Base-by-base conservation (phyloP, 495 filamentous ascomycete genomes). In the Lophiostoma macrostomum region DNA sequence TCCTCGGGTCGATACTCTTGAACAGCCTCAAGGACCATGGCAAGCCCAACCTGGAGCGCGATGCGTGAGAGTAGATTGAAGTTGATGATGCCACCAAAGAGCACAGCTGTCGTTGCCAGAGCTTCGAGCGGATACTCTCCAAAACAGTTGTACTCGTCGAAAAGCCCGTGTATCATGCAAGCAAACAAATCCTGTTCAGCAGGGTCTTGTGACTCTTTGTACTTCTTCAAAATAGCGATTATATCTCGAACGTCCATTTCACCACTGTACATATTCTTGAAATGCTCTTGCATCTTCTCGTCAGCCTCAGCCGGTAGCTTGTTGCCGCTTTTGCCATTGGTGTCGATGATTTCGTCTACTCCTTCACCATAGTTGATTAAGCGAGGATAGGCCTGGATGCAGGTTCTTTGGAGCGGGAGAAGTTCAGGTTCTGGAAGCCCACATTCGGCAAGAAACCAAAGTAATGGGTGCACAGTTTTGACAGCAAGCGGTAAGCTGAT, bases 91-190 rank as follows among this genome's bases (percentile, higher is more conserved):
- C 91, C 91, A 38, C 93, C 93, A 67, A 99, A 99, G 50, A 99
- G 79, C 18, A 96, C 90, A 4, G 93, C 91, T 1, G 93, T 97
- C 11, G 90, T 96, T 5, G 90, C 91, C 47, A 99, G 72, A 27
- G 93, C 93, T 58, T 93, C 91, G 4, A 95, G 76, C 3, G 94
- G 94, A 66, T 99, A 99, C 60, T 91, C 88, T 34, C 84, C 78
- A 65, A 95, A 99, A 67, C 94, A 95, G 37, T 85, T 83, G 66
- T 96, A 99, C 70, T 99, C 93, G 60, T 99, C 93, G 59, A 97
- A 96, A 7, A 99, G 76, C 0, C 93, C 93, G 60, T 96, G 91
- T 25, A 99, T 90, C 93, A 99, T 97, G 69, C 91, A 96, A 11
- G 91, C 88, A 66, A 97, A 99, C 3, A 95, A 75, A 63, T 99